phyloP scores from a whole-genome alignment of 305 asterid genomes.

The Lippia alba region DNA sequence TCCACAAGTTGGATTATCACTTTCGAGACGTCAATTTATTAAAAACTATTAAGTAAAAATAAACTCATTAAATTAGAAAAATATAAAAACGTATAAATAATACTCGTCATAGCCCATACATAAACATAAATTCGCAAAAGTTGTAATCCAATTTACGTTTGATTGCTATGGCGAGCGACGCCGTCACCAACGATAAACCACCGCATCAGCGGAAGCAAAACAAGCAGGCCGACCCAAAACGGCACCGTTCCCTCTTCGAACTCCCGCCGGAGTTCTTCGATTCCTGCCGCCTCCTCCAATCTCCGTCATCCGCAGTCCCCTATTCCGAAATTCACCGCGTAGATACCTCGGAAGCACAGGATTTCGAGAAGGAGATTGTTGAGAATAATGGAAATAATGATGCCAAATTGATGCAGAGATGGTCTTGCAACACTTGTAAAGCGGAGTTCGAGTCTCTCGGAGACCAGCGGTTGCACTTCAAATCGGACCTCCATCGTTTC shows the following conservation, averaged over 20 bases:
- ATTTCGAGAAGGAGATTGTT: slow-evolving; percentile 26
- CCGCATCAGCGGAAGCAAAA: slow-evolving; percentile 35
- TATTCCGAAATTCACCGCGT: slow-evolving; percentile 31
- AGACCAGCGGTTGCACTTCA: slow-evolving; percentile 90
- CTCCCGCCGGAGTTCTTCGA: slow-evolving; percentile 63
- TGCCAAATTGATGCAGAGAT: slow-evolving; percentile 57
- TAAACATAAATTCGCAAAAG: neutral
- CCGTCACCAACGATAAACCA: slow-evolving; percentile 30
- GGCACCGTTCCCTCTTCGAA: slow-evolving; percentile 71
- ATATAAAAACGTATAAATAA: too few relatives aligned
- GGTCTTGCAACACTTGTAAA: slow-evolving; percentile 92
- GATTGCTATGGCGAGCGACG: slow-evolving; percentile 36
- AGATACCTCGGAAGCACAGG: slow-evolving; percentile 40
- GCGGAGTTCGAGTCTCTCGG: slow-evolving; percentile 86
- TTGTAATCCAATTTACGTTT: neutral
- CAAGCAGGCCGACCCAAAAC: slow-evolving; percentile 45
- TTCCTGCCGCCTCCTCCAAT: slow-evolving; percentile 72
- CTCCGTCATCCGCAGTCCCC: slow-evolving; percentile 50
- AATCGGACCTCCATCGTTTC: slow-evolving; percentile 91
- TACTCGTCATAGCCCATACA: too few relatives aligned
- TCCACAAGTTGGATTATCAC: too few relatives aligned
- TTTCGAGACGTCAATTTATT: too few relatives aligned
- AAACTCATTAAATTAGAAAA: too few relatives aligned
- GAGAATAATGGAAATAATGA: slow-evolving; percentile 11
- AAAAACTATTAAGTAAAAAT: too few relatives aligned